A percentile compares a stretch with the other conserved stretches of the same genome.
phyloP scores from a whole-genome alignment of 225 moss, liverwort and hornwort species.

The Straminergon stramineum region DNA sequence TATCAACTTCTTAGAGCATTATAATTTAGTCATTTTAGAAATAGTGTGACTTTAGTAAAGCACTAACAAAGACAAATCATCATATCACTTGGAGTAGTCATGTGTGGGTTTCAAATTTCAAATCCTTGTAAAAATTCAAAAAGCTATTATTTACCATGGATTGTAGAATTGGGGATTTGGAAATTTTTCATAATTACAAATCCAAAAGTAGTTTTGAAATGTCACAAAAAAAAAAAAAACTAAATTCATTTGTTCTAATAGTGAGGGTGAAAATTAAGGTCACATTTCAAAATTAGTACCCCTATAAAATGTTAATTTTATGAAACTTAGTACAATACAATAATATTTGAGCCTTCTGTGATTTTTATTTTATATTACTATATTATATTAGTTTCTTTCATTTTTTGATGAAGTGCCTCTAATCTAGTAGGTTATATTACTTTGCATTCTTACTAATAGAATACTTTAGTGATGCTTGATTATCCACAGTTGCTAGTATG shows the following conservation, averaged over 20 bases:
- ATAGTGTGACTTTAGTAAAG: not conserved
- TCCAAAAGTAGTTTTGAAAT: not conserved
- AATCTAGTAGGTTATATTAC: not conserved
- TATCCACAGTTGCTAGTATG: too few relatives aligned
- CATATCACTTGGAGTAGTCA: not conserved
- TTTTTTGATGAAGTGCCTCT: not conserved
- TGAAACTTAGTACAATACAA: not conserved
- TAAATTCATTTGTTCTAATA: not conserved
- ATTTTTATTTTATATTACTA: not conserved
- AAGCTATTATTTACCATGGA: not conserved
- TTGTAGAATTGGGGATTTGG: not conserved
- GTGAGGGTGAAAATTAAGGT: not conserved
- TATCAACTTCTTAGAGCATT: not conserved
- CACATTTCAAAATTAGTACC: not conserved
- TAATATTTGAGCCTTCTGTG: too few relatives aligned
- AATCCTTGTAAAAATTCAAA: not conserved
- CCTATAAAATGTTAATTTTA: not conserved
- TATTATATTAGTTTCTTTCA: not conserved
- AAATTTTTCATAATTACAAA: not conserved
- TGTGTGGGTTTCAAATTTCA: not conserved
- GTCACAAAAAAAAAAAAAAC: not conserved
- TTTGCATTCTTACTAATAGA: not conserved
- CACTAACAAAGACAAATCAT: not conserved
- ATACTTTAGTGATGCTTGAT: not conserved
- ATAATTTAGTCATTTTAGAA: too few relatives aligned